Evolutionary conservation across 73 alveolate species (phyloP), one percentile per base, ranked within the genome.

Genomic region (Halteria grandinella): DNA sequence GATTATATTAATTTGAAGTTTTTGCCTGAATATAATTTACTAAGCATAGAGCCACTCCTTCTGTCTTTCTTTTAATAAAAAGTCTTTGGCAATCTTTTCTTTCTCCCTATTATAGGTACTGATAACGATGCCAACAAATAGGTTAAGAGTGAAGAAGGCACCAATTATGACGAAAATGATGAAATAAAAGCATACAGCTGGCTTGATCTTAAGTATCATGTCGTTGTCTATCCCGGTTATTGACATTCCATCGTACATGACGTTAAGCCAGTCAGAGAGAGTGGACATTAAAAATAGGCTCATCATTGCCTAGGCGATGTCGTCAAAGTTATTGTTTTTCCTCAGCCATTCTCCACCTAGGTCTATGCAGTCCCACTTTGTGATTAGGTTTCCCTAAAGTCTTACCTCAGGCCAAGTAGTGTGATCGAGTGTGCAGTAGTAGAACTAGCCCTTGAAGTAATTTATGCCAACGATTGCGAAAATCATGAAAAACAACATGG

Each of bases 111-210:
- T 89, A 51, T 83, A 89, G 40, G 83, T 89, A 51, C 77, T 75
- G 45, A 89, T 89, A 0, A 89, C 88, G 20, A 89, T 89, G 10
- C 96, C 96, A 45, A 89, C 96, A 54, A 85, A 79, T 51, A 89
- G 71, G 75, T 89, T 89, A 36, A 89, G 57, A 53, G 85, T 77
- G 77, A 89, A 89, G 85, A 89, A 75, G 55, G 70, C 32, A 0
- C 83, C 90, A n/a, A 89, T 82, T 17, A 89, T 77, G 24, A 89
- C 78, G 69, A 85, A 89, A 20, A 55, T 50, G 24, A 85, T 53
- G 39, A 85, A 76, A 78, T 50, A 85, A 20, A 78, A 31, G 8
- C 69, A 7, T 15, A 7, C 37, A 12, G 20, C 4, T 12, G 5
- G 28, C 20, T 39, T 18, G 50, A 7, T 47, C 34, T 33, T 1